Percentiles rank a stretch among this genome's conserved stretches.
These are phyloP conservation scores for Hygrocybe punicea DNA, from an alignment of 768 basidiomycete species.

Conservation along the genomic window DNA sequence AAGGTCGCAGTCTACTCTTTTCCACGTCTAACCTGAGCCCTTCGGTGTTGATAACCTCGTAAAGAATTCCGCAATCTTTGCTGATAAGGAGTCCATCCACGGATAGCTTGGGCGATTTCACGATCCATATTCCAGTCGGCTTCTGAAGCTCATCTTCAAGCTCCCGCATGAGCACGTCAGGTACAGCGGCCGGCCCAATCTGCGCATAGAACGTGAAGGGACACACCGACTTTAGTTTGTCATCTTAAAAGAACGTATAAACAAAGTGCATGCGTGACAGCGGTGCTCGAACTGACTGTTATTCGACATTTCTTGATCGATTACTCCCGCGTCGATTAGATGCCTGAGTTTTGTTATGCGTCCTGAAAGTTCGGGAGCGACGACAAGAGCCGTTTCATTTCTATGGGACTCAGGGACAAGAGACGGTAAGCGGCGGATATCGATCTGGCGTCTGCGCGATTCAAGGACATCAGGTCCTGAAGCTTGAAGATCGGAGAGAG, in stretches of 20 bases:
- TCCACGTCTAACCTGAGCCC: conserved; percentile 57
- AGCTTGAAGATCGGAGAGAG: too few relatives aligned
- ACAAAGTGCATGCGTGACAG: background rate
- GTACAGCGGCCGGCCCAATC: conserved; percentile 51
- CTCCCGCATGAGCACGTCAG: conserved; percentile 58
- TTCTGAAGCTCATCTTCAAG: conserved; percentile 70
- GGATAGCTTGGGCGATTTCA: conserved; percentile 51
- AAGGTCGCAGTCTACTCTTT: background rate
- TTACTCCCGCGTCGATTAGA: conserved; percentile 62
- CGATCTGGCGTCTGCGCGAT: conserved; percentile 48
- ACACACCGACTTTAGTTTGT: conserved; percentile 50
- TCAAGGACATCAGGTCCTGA: background rate
- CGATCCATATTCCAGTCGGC: conserved; percentile 69
- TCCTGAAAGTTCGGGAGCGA: conserved; percentile 57
- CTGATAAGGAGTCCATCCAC: conserved; percentile 70
- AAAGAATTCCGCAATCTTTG: conserved; percentile 74
- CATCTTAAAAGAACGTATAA: conserved; percentile 35
- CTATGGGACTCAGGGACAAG: conserved; percentile 54
- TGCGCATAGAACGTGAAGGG: conserved; percentile 66
- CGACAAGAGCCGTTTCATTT: conserved; percentile 57
- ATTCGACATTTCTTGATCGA: conserved; percentile 52
- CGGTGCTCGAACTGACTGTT: background rate
- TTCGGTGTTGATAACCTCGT: conserved; percentile 59
- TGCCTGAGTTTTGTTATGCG: conserved; percentile 57
- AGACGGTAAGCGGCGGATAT: conserved; percentile 63